Percentiles rank a stretch among this genome's conserved stretches.
Conservation (phyloP, 2,329 filamentous ascomycete species). For the Bisporella sp. region DNA sequence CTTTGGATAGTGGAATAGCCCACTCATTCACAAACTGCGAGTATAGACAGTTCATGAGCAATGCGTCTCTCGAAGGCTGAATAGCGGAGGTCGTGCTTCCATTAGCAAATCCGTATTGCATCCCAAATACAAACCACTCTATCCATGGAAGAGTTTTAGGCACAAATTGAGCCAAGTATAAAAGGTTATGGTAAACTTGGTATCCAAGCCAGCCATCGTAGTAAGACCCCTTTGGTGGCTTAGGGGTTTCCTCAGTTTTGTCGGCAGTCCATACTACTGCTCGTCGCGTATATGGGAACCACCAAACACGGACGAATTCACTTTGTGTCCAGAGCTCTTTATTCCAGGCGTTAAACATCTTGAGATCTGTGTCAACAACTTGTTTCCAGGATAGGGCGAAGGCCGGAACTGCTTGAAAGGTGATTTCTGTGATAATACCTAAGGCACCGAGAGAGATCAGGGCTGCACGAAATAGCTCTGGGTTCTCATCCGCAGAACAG, state of each 20-base stretch:
- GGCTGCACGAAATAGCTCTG: constrained; percentile 80
- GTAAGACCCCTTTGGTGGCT: constrained; percentile 56
- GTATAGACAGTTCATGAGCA: constrained; percentile 96
- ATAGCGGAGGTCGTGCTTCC: constrained; percentile 64
- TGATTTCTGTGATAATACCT: constrained; percentile 85
- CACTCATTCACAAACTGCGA: constrained; percentile 99
- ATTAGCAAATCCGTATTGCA: constrained; percentile 89
- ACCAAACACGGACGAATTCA: constrained; percentile 94
- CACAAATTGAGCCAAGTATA: constrained; percentile 71
- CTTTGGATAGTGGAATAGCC: constrained; percentile 80
- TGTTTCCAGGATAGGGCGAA: constrained; percentile 88
- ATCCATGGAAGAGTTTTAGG: constrained; percentile 79
- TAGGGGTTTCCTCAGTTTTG: constrained; percentile 57
- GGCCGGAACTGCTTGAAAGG: constrained; percentile 70
- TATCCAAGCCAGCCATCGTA: constrained; percentile 80
- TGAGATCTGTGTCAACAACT: constrained; percentile 62
- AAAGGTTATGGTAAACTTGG: constrained; percentile 84
- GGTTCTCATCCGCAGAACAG: constrained; percentile 61
- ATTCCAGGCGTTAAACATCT: constrained; percentile 66
- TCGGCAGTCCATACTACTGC: constrained; percentile 89
- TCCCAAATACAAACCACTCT: constrained; percentile 94
- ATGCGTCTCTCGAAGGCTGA: constrained; percentile 69
- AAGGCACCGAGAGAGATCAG: constrained; percentile 82
- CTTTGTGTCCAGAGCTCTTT: constrained; percentile 70
- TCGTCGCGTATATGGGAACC: constrained; percentile 86